Evolutionary conservation across 768 basidiomycete genomes (phyloP).

Genomic region (Amanita subjunquillea): DNA sequence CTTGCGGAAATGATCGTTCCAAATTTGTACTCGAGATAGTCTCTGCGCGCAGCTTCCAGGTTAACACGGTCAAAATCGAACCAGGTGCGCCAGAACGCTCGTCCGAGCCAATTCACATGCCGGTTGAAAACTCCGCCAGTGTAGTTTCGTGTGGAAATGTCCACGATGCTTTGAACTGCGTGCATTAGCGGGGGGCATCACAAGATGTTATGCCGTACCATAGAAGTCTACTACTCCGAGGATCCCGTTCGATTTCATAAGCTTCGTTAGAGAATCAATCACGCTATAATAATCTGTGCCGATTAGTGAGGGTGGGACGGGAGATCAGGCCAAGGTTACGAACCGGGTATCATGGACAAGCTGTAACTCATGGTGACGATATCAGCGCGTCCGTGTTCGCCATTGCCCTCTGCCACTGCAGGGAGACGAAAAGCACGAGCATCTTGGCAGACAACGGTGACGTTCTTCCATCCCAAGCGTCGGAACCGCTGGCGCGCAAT

Average conservation of each 20-base stretch:
- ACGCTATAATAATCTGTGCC: constrained; percentile 57
- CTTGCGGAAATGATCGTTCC: constrained; percentile 40
- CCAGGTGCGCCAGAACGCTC: constrained; percentile 77
- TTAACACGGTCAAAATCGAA: constrained; percentile 48
- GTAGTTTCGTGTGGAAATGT: not conserved
- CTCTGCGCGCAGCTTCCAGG: constrained; percentile 45
- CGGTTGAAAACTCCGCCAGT: not conserved
- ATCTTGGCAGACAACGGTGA: constrained; percentile 64
- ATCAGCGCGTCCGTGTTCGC: constrained; percentile 45
- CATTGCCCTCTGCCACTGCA: constrained; percentile 36
- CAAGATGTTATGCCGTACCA: constrained; percentile 11
- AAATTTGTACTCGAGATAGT: constrained; percentile 73
- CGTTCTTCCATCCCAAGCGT: constrained; percentile 62
- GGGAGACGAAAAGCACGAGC: constrained; percentile 59
- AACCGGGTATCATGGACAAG: constrained; percentile 36
- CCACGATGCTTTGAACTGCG: not conserved
- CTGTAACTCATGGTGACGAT: constrained; percentile 48
- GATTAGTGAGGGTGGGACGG: constrained; percentile 15
- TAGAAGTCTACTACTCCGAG: constrained; percentile 71
- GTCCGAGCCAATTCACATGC: constrained; percentile 38
- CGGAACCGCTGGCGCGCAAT: constrained; percentile 62
- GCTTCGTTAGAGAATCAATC: not conserved
- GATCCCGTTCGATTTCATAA: constrained; percentile 25
- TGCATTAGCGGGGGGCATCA: not conserved
- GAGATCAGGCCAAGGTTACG: not conserved